Conservation (phyloP, 495 filamentous ascomycete genomes). For the Clohesyomyces aquaticus region DNA sequence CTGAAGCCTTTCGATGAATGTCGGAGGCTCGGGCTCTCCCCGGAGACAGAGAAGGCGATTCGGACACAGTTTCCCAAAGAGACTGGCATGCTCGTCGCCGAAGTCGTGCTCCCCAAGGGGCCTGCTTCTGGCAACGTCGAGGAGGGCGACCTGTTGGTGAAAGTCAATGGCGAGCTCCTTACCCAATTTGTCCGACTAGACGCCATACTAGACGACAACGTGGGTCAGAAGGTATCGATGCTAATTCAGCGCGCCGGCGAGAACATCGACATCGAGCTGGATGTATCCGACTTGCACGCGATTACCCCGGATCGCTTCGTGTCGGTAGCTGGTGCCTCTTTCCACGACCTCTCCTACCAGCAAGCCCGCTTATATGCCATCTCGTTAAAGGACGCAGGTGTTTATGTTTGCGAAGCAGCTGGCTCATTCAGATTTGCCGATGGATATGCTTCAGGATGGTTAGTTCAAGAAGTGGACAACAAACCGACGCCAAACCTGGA, state of each 20-base stretch:
- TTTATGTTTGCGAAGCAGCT: conserved; percentile 92
- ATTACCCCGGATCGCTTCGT: conserved; percentile 97
- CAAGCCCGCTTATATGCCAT: conserved; percentile 93
- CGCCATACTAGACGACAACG: conserved; percentile 86
- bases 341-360: conserved; percentile 96
- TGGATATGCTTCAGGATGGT: conserved; percentile 85
- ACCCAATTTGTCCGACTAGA: conserved; percentile 95
- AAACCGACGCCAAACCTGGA: conserved; percentile 84
- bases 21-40: conserved; percentile 79
- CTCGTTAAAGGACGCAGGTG: conserved; percentile 71
- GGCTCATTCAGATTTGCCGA: conserved; percentile 90
- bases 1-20: conserved; percentile 98
- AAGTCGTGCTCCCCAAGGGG: conserved; percentile 90
- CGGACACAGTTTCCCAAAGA: conserved; percentile 84
- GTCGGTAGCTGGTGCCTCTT: conserved; percentile 87
- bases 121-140: conserved; percentile 82
- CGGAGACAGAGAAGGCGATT: conserved; percentile 83
- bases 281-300: conserved; percentile 86
- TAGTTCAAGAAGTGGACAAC: conserved; percentile 90
- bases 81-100: conserved; percentile 94
- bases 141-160: conserved; percentile 93
- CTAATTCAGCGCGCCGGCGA: conserved; percentile 86
- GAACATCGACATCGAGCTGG: conserved; percentile 81
- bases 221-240: conserved; percentile 72
- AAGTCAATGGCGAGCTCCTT: conserved; percentile 91